Base-by-base conservation (phyloP, 805 yeast species). In the Spathaspora hagerdaliae region DNA sequence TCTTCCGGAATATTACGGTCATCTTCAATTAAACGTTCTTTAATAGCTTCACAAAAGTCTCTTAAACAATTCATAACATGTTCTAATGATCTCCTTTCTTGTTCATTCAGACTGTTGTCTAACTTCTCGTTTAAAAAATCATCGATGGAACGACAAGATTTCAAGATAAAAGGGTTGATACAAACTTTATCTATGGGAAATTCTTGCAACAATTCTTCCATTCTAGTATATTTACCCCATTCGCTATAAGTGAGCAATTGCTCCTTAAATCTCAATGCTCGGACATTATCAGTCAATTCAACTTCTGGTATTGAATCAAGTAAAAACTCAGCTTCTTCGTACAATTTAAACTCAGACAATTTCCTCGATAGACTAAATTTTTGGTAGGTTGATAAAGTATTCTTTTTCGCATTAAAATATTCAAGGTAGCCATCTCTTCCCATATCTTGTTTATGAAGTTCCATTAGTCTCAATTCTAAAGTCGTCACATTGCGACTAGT, bases 121-220 rank as follows among this genome's bases (percentile, higher is more conserved):
- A 5, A 29, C 12, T 29, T 29, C 12, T 29, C 12, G 3, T 29
- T 11, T 3, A 9, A 29, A 11, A 29, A 29, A 2, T 3, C 32
- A 9, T 9, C 12, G 5, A 29, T 9, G 12, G 9, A 9, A 9
- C 5, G 9, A 29, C 32, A 29, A 29, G 3, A 29, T 3, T 29
- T 11, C 9, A 29, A 11, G 12, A 29, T 29, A 6, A 29, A 29
- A 6, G 41, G 41, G 9, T 32, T 27, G 5, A 70, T 51, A 1
- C 54, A 51, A 14, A 58, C 52, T 5, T 56, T 60, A 41, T 67
- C 54, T 12, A 71, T 50, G 2, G 71, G 68, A 48, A 71, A 71
- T 5, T 50, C 44, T 5, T 60, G 58, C 2, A 71, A 51, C 1
- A 47, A 42, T 27, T 47, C 26, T 6, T 46, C 39, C 36, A 66